Conservation (phyloP, 169 alveolate species). For the Eimeria praecox region DNA sequence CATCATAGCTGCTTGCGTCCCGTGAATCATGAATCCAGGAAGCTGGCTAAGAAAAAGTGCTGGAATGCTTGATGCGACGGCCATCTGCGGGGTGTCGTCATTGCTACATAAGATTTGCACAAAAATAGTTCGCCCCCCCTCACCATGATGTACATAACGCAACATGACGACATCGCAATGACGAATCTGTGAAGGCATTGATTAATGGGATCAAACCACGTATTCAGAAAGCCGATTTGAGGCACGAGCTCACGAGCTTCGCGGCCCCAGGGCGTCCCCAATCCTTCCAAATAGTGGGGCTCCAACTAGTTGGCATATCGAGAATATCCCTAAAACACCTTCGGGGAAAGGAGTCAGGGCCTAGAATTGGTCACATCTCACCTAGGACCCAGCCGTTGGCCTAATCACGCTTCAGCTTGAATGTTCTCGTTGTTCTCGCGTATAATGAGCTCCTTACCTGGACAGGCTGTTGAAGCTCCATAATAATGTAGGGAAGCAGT, state of each 20-base stretch:
- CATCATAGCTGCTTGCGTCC: slow-evolving; percentile 76
- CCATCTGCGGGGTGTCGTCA: slow-evolving; percentile 46
- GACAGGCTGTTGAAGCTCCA: slow-evolving; percentile 81
- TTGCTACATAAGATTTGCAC: background rate
- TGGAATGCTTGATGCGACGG: slow-evolving; percentile 65
- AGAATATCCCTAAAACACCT: slow-evolving; percentile 39
- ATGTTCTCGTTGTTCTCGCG: background rate
- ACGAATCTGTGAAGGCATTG: slow-evolving; percentile 26
- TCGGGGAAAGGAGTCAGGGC: background rate
- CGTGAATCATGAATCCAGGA: slow-evolving; percentile 76
- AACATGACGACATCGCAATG: slow-evolving; percentile 76
- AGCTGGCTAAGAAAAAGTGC: slow-evolving; percentile 73
- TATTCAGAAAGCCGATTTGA: background rate
- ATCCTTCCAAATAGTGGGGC: slow-evolving; percentile 78
- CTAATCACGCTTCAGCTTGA: background rate
- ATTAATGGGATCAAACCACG: background rate
- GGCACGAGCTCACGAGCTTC: slow-evolving; percentile 69
- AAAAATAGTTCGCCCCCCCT: background rate
- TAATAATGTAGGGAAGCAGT: slow-evolving; percentile 73
- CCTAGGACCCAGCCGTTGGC: slow-evolving; percentile 79
- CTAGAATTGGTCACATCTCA: background rate
- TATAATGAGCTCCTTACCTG: slow-evolving; percentile 58
- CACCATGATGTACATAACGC: slow-evolving; percentile 72
- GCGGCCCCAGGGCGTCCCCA: slow-evolving; percentile 73
- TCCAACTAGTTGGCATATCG: slow-evolving; percentile 71